Evolutionary conservation across 2,329 filamentous ascomycete genomes (phyloP), one percentile per base, ranked within the genome.

Genomic region (Penicillium expansum): DNA sequence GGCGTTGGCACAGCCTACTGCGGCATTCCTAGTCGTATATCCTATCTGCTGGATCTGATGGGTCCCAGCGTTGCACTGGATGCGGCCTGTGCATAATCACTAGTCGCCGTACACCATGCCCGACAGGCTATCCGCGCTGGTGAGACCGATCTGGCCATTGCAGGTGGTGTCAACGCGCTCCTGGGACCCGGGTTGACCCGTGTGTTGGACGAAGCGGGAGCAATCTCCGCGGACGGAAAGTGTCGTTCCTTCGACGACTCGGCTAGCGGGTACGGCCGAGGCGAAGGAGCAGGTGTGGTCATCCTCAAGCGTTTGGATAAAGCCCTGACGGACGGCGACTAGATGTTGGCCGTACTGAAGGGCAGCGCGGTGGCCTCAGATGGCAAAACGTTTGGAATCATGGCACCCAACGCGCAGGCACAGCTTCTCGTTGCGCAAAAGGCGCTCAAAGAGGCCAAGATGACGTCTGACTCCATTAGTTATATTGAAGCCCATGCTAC

Each of bases 161-260:
- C 39, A 24, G 39, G 39, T 16, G 39, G 39, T 24, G 39, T 42
- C 39, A 42, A 42, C 13, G 70, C 67, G 1, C 59, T 73, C 4
- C 62, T 60, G 35, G 66, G 67, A 7, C 75, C 75, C 8, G 72
- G 66, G 7, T 53, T 76, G 10, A 71, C 69, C 7, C 59, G 64
- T 22, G 68, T 74, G 10, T 53, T 73, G 27, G 57, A 68, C 20
- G 66, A 62, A 37, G 65, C 69, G 9, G 69, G 71, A 3, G 68
- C 64, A 2, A 18, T 70, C 20, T 67, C 64, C 1, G 29, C 63
- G 1, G 71, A 73, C 6, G 72, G 72, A 5, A 54, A 57, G 1
- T 74, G 70, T 43, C 62, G 62, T 2, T 72, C 69, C 0, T 74
- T 74, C 33, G 71, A 73, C 43, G 65, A 71, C 18, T 52, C 52